A percentile compares a stretch with the other conserved stretches of the same genome.
These are phyloP conservation scores for Phytophthora brassicae DNA, from an alignment of 352 stramenopile genomes.

Conservation along the genomic window DNA sequence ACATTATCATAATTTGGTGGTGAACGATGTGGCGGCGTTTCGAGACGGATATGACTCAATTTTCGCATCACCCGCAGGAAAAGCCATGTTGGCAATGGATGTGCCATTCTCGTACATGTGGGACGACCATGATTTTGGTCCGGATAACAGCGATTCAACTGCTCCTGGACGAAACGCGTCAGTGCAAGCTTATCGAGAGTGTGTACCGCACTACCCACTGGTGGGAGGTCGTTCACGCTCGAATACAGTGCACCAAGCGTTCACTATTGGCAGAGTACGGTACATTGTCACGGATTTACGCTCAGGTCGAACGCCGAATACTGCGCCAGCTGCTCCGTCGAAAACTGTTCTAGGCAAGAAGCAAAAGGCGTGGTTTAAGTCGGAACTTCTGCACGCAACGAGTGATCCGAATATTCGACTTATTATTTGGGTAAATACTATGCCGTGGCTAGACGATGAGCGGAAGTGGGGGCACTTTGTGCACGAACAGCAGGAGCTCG, in stretches of 20 bases:
- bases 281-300: slow-evolving; percentile 85
- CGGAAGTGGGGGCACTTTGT: slow-evolving; percentile 88
- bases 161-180: slow-evolving; percentile 70
- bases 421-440: slow-evolving; percentile 86
- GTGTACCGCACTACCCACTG: slow-evolving; percentile 78
- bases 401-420: slow-evolving; percentile 56
- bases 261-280: slow-evolving; percentile 83
- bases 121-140: slow-evolving; percentile 90
- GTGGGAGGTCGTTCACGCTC: slow-evolving; percentile 35
- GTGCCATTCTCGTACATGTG: slow-evolving; percentile 90
- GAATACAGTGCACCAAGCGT: slow-evolving; percentile 71
- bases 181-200: slow-evolving; percentile 77
- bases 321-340: slow-evolving; percentile 55
- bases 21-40: slow-evolving; percentile 65
- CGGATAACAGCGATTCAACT: slow-evolving; percentile 87
- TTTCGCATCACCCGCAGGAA: slow-evolving; percentile 66
- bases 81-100: slow-evolving; percentile 81
- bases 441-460: slow-evolving; percentile 87
- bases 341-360: slow-evolving; percentile 84
- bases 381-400: slow-evolving; percentile 65
- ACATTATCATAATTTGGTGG: slow-evolving; percentile 84
- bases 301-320: slow-evolving; percentile 73
- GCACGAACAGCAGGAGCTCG: slow-evolving; percentile 76
- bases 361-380: slow-evolving; percentile 89
- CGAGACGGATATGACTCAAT: slow-evolving; percentile 68